Evolutionary conservation across 169 alveolate genomes (phyloP), one percentile per base, ranked within the genome.

Genomic region (Plasmodium ovale): DNA sequence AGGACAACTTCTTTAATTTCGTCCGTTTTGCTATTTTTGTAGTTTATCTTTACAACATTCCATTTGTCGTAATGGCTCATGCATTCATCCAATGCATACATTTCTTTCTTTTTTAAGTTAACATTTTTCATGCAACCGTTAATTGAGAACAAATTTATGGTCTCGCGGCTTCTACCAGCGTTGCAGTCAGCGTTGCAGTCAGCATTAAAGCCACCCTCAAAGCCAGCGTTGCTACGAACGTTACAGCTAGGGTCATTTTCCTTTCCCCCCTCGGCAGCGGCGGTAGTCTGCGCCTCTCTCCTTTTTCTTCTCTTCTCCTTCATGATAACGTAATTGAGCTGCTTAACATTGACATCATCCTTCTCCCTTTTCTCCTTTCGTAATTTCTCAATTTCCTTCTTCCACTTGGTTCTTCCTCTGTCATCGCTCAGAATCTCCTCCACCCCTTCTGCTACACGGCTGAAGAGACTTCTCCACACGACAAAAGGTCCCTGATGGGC

Each of bases 21-120:
- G 2, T 37, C 21, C 10, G 58, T 39, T 65, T 37, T 37, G 3
- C 12, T 19, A 67, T 67, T 39, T 37, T 14, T 67, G 42, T 67
- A 67, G 23, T 21, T 39, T 16, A 67, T 67, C 23, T 67, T 37
- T 39, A 39, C 53, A 1, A 44, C 16, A 7, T 39, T 9, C 77
- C 62, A 67, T 39, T 42, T 67, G 7, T 67, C 58, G 42, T 44
- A 67, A 67, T 35, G 42, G 42, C 42, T 67, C 3, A 67, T 67
- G 25, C 23, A 67, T 67, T 67, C 77, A 37, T 67, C 58, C 0
- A 67, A n/a, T 23, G n/a, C 37, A 44, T 16, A n/a, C 9, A 44
- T 16, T 25, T 67, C 33, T 2, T 39, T 67, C 9, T 39, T 67
- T 6, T 67, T 39, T 67, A n/a, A 19, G 58, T 67, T 67, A 1